Evolutionary conservation across 495 filamentous ascomycete species (phyloP).

Genomic region (Jackrogersella multiformis): DNA sequence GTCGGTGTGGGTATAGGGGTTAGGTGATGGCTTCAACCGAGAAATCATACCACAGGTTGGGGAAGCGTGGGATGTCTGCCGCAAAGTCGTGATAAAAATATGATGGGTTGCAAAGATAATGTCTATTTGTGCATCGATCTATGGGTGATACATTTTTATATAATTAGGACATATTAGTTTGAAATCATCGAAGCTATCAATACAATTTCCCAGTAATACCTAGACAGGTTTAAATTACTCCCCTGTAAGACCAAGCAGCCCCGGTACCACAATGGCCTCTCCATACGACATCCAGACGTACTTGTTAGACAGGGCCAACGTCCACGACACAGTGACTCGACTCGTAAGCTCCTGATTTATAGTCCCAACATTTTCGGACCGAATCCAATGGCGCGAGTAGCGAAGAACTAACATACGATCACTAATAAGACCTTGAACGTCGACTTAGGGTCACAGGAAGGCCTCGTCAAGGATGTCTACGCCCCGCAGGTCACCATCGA

Average conservation of each 20-base stretch:
- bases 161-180: too few relatives aligned
- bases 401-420: neutral
- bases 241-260: neutral
- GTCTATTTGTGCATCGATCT: too few relatives aligned
- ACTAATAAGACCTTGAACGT: slow-evolving; percentile 36
- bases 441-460: slow-evolving; percentile 27
- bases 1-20: neutral
- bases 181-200: neutral
- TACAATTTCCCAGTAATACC: neutral
- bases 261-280: slow-evolving; percentile 16
- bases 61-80: too few relatives aligned
- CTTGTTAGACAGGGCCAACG: slow-evolving; percentile 48
- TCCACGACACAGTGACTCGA: slow-evolving; percentile 43
- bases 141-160: neutral
- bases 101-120: too few relatives aligned
- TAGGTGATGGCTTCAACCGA: too few relatives aligned
- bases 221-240: too few relatives aligned
- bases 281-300: slow-evolving; percentile 40
- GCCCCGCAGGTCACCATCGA: slow-evolving; percentile 39
- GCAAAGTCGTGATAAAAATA: too few relatives aligned
- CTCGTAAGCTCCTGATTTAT: slow-evolving; percentile 26
- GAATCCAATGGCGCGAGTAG: neutral
- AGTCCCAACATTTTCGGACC: neutral
- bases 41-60: neutral
- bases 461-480: slow-evolving; percentile 42